These are phyloP conservation scores for Fusarium sp. DNA, from an alignment of 2,329 filamentous ascomycete species.

Conservation along the genomic window DNA sequence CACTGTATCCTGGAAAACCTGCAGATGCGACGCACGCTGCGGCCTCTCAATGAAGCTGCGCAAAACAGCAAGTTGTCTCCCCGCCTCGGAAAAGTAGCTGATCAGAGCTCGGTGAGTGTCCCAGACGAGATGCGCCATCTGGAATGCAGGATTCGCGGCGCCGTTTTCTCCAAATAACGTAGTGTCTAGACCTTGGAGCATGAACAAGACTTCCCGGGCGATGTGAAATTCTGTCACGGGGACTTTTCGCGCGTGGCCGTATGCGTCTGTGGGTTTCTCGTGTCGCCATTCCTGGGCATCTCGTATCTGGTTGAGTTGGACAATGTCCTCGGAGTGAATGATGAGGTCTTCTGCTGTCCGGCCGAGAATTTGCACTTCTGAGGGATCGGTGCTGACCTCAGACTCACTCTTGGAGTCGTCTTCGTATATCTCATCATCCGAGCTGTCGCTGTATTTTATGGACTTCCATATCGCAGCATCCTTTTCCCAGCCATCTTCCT, in stretches of 20 bases:
- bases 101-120: constrained; percentile 63
- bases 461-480: constrained; percentile 78
- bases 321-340: constrained; percentile 49
- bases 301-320: constrained; percentile 47
- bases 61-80: constrained; percentile 59
- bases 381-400: constrained; percentile 47
- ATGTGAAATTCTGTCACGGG: constrained; percentile 77
- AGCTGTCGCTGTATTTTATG: constrained; percentile 76
- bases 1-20: constrained; percentile 77
- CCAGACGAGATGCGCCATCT: constrained; percentile 62
- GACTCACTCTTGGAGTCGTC: constrained; percentile 54
- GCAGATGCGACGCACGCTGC: constrained; percentile 70
- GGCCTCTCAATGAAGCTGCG: constrained; percentile 57
- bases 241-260: constrained; percentile 53
- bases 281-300: constrained; percentile 52
- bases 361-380: constrained; percentile 38
- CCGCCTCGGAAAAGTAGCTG: constrained; percentile 59
- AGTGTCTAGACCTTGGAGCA: constrained; percentile 84
- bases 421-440: constrained; percentile 61
- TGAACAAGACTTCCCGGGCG: constrained; percentile 83
- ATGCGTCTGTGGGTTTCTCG: constrained; percentile 48
- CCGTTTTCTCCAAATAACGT: constrained; percentile 71
- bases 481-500: constrained; percentile 78
- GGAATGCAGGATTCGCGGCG: constrained; percentile 55
- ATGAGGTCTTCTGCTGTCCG: constrained; percentile 50